phyloP scores from a whole-genome alignment of 495 filamentous ascomycete species.

The Neurospora sp. region DNA sequence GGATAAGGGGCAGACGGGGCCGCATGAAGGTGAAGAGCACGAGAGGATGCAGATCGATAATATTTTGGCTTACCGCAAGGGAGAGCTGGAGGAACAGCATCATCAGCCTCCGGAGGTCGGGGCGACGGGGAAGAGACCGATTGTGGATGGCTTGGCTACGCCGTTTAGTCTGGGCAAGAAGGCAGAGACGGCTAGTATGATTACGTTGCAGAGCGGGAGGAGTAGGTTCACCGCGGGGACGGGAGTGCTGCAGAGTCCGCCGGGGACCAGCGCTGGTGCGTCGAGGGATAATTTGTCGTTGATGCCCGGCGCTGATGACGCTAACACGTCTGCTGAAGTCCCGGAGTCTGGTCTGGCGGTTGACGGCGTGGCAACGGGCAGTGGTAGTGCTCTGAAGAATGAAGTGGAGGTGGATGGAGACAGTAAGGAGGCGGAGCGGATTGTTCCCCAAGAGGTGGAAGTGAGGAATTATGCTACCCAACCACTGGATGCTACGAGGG shows the following conservation, averaged over 20 bases:
- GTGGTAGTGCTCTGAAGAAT: neutral
- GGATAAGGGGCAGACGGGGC: slow-evolving; percentile 31
- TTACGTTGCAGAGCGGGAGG: slow-evolving; percentile 25
- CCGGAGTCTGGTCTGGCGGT: too few species aligned
- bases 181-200: slow-evolving; percentile 44
- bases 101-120: slow-evolving; percentile 20
- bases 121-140: slow-evolving; percentile 35
- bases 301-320: slow-evolving; percentile 13
- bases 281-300: neutral
- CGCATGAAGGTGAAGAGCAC: slow-evolving; percentile 7
- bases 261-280: slow-evolving; percentile 8
- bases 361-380: too few species aligned
- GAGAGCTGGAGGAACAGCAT: slow-evolving; percentile 4
- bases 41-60: slow-evolving; percentile 25
- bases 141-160: slow-evolving; percentile 38
- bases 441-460: neutral
- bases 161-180: slow-evolving; percentile 39
- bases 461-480: neutral
- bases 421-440: neutral
- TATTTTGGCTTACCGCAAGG: slow-evolving; percentile 18
- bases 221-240: neutral
- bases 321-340: neutral
- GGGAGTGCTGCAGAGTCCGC: slow-evolving; percentile 10
- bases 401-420: neutral
- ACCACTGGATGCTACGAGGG: neutral